Evolutionary conservation across 495 filamentous ascomycete species (phyloP).

Genomic region (Elaphomyces granulatus): DNA sequence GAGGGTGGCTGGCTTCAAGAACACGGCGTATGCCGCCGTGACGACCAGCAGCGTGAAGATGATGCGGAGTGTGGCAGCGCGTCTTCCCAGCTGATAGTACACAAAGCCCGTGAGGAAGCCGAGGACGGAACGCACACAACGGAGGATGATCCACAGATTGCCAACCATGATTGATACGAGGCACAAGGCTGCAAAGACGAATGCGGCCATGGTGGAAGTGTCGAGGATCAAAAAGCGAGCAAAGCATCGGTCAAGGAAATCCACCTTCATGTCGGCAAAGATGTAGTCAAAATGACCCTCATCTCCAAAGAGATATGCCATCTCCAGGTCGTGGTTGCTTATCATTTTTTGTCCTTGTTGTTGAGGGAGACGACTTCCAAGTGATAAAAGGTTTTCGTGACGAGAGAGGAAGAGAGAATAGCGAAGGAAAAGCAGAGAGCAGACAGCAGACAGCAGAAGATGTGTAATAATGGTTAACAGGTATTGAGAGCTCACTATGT

Average conservation of each 20-base stretch:
- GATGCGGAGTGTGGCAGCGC: neutral
- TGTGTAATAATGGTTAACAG: neutral
- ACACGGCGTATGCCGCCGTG: neutral
- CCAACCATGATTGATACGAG: neutral
- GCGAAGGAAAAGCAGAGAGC: neutral
- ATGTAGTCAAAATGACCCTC: neutral
- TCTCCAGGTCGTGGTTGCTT: neutral
- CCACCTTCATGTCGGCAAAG: neutral
- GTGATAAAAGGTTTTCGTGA: no score
- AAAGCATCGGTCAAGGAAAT: neutral
- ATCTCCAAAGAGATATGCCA: neutral
- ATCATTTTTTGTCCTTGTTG: no score
- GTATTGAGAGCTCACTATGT: neutral
- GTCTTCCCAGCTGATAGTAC: neutral
- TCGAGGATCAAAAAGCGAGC: neutral
- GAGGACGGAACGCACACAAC: neutral
- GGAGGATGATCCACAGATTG: neutral
- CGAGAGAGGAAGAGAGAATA: neutral
- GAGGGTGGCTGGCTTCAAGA: neutral
- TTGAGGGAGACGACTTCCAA: no score
- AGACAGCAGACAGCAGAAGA: neutral
- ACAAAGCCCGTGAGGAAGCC: neutral
- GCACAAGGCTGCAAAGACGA: neutral
- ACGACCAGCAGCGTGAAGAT: neutral
- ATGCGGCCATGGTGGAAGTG: neutral